These are phyloP conservation scores for Solidago caesia DNA, from an alignment of 129 eudicot species.

Conservation along the genomic window DNA sequence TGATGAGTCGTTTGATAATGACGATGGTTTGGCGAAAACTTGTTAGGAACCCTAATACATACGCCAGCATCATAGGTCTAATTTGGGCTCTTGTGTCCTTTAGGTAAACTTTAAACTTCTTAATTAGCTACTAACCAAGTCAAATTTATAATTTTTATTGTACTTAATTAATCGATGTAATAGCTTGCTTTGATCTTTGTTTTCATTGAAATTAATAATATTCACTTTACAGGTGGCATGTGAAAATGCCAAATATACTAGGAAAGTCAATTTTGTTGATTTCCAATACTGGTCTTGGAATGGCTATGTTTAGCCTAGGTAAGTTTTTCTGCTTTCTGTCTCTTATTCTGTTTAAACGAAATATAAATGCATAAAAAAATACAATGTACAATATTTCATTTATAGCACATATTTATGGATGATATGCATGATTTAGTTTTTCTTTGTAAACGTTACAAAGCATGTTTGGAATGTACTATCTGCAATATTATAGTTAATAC, in stretches of 20 bases:
- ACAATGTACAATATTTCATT: too few relatives aligned
- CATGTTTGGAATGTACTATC: too few relatives aligned
- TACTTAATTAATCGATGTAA: too few relatives aligned
- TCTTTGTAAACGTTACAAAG: too few relatives aligned
- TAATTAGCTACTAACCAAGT: too few relatives aligned
- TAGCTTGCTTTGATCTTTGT: too few relatives aligned
- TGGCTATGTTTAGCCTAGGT: too few relatives aligned
- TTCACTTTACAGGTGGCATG: background rate
- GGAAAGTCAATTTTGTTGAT: conserved; percentile 1
- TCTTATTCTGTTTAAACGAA: background rate
- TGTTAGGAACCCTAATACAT: conserved; percentile 8
- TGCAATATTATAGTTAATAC: too few relatives aligned
- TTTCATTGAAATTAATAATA: background rate
- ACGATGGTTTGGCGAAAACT: conserved; percentile 13
- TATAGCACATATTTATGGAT: too few relatives aligned
- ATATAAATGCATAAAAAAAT: too few relatives aligned
- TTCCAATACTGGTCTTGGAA: background rate
- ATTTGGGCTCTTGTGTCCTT: conserved; percentile 13
- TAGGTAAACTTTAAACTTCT: background rate
- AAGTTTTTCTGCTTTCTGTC: background rate
- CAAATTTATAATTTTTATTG: too few relatives aligned
- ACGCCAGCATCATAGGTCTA: conserved; percentile 1
- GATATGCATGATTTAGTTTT: too few relatives aligned
- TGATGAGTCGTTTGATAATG: conserved; percentile 10
- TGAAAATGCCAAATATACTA: conserved; percentile 3